phyloP scores from a whole-genome alignment of 2,329 filamentous ascomycete genomes.

The Trichoderma atrobrunneum region DNA sequence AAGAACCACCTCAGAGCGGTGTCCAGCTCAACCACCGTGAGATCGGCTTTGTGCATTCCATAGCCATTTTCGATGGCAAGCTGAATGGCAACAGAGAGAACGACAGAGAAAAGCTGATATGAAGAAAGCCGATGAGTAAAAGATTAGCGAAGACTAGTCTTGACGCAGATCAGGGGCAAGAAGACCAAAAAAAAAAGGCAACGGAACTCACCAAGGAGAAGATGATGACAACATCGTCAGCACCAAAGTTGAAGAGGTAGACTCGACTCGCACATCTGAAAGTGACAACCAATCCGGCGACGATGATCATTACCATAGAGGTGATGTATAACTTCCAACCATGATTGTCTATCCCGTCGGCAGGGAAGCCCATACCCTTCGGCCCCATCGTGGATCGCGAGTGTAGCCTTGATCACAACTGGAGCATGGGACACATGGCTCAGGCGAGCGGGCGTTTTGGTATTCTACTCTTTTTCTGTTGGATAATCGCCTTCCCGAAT shows the following conservation, averaged over 20 bases:
- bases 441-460: neutral
- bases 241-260: conserved; percentile 33
- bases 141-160: neutral
- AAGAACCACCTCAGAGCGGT: conserved; percentile 40
- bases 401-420: neutral
- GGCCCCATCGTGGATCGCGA: conserved; percentile 14
- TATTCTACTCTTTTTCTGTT: neutral
- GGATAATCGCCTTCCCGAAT: neutral
- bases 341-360: conserved; percentile 34
- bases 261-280: conserved; percentile 36
- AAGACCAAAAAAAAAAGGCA: neutral
- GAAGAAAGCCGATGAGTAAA: neutral
- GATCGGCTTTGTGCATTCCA: conserved; percentile 37
- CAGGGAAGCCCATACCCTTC: conserved; percentile 27
- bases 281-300: conserved; percentile 35
- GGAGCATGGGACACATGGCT: neutral
- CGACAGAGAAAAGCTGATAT: neutral
- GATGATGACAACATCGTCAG: conserved; percentile 40
- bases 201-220: conserved; percentile 33
- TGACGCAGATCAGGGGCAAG: too few relatives aligned
- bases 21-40: conserved; percentile 29
- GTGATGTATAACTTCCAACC: conserved; percentile 36
- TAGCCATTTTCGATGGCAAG: conserved; percentile 38
- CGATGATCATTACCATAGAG: conserved; percentile 35
- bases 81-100: conserved; percentile 14